phyloP scores from a whole-genome alignment of 768 basidiomycete species.

The Cantharellus anzutake region DNA sequence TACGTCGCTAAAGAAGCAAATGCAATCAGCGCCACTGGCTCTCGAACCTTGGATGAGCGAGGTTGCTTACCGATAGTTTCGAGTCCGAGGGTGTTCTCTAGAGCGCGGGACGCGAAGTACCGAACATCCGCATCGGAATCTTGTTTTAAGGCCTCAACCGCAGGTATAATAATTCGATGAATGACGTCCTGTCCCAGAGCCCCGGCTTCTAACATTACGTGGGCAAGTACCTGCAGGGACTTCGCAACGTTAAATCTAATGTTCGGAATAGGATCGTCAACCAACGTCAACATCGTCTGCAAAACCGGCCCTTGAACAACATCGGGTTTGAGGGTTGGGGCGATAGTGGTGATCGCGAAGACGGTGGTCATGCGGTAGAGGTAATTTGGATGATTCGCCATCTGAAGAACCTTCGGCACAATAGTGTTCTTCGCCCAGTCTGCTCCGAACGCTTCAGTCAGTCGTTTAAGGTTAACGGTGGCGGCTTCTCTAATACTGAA shows the following conservation, averaged over 20 bases:
- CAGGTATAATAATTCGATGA: constrained; percentile 56
- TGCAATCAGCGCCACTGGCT: no score
- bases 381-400: constrained; percentile 95
- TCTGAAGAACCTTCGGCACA: constrained; percentile 90
- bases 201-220: constrained; percentile 34
- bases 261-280: constrained; percentile 87
- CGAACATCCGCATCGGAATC: constrained; percentile 93
- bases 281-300: constrained; percentile 61
- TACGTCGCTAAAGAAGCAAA: no score
- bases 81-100: neutral
- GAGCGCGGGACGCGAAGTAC: constrained; percentile 72
- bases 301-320: constrained; percentile 74
- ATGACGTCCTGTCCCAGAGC: constrained; percentile 61
- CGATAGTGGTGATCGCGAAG: constrained; percentile 95
- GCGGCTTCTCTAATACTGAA: constrained; percentile 98
- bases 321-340: constrained; percentile 68
- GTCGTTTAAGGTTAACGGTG: constrained; percentile 85
- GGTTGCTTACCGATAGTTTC: neutral
- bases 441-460: constrained; percentile 96
- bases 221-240: constrained; percentile 74
- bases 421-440: constrained; percentile 92
- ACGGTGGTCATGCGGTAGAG: constrained; percentile 97
- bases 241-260: constrained; percentile 99
- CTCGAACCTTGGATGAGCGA: no score
- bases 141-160: constrained; percentile 66